These are phyloP conservation scores for Aspergillus hancockii DNA, from an alignment of 495 filamentous ascomycete species.

Conservation along the genomic window DNA sequence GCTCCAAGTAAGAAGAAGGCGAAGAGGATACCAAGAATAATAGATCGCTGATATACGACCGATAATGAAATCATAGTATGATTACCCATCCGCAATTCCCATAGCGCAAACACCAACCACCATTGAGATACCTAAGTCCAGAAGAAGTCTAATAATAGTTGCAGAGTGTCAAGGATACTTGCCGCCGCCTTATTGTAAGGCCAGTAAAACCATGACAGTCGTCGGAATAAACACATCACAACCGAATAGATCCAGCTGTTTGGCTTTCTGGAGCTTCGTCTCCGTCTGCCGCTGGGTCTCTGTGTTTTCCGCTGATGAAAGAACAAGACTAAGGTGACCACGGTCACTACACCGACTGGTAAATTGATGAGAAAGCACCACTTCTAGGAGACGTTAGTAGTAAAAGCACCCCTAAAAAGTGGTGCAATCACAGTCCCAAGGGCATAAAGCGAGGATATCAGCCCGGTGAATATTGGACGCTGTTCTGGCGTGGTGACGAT, in stretches of 20 bases:
- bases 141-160: constrained; percentile 54
- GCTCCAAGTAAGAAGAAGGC: constrained; percentile 23
- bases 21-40: constrained; percentile 17
- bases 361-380: constrained; percentile 77
- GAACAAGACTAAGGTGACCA: constrained; percentile 48
- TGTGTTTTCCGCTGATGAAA: constrained; percentile 30
- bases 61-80: constrained; percentile 50
- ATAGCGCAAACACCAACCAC: constrained; percentile 43
- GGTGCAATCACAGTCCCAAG: constrained; percentile 49
- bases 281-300: background rate
- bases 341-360: constrained; percentile 56
- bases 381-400: constrained; percentile 59
- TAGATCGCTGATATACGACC: constrained; percentile 4
- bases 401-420: constrained; percentile 43
- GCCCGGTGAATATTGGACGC: constrained; percentile 15
- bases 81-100: constrained; percentile 47
- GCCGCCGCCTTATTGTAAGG: constrained; percentile 61
- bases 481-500: constrained; percentile 8
- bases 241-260: constrained; percentile 44
- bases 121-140: constrained; percentile 45
- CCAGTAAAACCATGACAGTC: constrained; percentile 57
- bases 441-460: constrained; percentile 15
- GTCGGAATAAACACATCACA: constrained; percentile 52
- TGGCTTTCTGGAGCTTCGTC: background rate
- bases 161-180: constrained; percentile 51